Evolutionary conservation across 495 filamentous ascomycete genomes (phyloP), one percentile per base, ranked within the genome.

Genomic region (Annulohypoxylon nitens): DNA sequence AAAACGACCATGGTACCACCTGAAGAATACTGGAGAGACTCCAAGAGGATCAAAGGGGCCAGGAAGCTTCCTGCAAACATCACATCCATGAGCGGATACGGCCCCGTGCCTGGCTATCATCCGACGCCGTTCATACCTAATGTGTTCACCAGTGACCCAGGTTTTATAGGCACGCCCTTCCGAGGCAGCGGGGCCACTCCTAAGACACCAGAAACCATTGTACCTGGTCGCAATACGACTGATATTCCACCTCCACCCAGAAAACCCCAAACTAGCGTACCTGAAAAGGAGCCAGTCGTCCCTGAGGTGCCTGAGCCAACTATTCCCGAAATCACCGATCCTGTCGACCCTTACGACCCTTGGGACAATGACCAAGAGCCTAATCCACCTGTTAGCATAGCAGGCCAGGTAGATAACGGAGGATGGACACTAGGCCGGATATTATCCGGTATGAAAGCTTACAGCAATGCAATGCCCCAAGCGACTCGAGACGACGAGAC

Each of bases 1-100:
- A 57, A 11, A 3, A 70, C 45, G 36, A n/a, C 8, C 1, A 3
- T 67, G 16, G 62, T 71, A 3, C 12, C 45, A 8, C 25, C 47
- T 23, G 39, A 67, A 0, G 61, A 61, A 20, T 45, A 26, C 8
- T 67, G 33, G 11, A 68, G 26, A 50, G 4, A 55, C 3, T 70
- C 59, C 26, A 74, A 48, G 62, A 54, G 10, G 16, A 20, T 75
- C 9, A 30, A 43, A 23, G 14, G 4, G 20, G 20, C 43, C 10
- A 68, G 57, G 25, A 20, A 67, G 0, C 54, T 78, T 16, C 76
- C 76, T 41, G 66, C 59, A n/a, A 37, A 59, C 12, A 63, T 76
- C 47, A 48, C 2, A 20, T 70, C 47, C 5, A 4, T 64, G 2
- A 30, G 30, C 30, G 30, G 43, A 3, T 43, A 51, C 5, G 74